Evolutionary conservation across 2,329 filamentous ascomycete species (phyloP).

Genomic region (Fusarium illudens): DNA sequence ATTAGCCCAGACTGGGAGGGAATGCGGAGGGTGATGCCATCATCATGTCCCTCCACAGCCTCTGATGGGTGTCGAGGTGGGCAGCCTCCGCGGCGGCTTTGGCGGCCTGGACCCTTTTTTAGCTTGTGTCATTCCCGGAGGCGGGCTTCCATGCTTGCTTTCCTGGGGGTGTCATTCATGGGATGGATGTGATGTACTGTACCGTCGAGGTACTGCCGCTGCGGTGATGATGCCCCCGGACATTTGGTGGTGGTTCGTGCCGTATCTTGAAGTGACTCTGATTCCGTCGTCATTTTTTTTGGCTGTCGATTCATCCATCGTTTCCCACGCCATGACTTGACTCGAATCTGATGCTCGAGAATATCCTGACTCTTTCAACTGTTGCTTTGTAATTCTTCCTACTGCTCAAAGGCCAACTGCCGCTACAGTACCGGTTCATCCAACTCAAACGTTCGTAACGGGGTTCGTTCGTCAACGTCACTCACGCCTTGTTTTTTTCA

Average conservation of each 20-base stretch:
- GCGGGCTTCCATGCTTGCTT: too few relatives aligned
- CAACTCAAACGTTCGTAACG: not conserved
- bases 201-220: constrained; percentile 2
- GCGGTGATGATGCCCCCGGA: constrained; percentile 24
- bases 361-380: constrained; percentile 6
- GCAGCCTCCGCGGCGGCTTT: constrained; percentile 12
- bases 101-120: constrained; percentile 19
- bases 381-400: not conserved
- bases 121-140: constrained; percentile 12
- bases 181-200: not conserved
- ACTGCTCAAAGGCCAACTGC: too few relatives aligned
- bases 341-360: not conserved
- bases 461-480: constrained; percentile 18
- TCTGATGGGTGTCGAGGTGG: constrained; percentile 15
- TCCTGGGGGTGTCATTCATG: too few relatives aligned
- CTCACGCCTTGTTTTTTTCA: constrained; percentile 12
- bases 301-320: constrained; percentile 5
- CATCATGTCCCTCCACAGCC: constrained; percentile 22
- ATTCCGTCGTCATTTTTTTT: constrained; percentile 15
- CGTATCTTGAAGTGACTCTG: constrained; percentile 27
- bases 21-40: constrained; percentile 27
- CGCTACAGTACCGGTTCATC: not conserved
- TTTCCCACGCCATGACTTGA: constrained; percentile 9
- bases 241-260: not conserved
- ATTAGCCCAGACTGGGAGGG: not conserved